Evolutionary conservation across 2,329 filamentous ascomycete species (phyloP).

Genomic region (Phyllachora maydis): DNA sequence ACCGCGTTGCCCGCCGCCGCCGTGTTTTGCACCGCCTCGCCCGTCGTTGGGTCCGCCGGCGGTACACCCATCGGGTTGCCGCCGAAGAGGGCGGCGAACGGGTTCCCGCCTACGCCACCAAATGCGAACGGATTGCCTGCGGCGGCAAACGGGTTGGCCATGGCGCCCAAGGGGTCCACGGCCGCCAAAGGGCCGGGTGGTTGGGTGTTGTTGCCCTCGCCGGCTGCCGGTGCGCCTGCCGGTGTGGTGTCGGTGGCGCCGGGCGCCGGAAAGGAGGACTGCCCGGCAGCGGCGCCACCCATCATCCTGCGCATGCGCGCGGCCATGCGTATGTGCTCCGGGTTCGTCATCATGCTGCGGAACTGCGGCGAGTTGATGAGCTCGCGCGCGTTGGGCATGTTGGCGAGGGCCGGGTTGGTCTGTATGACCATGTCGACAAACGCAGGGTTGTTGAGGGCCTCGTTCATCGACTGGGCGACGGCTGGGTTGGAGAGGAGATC

Average conservation of each 20-base stretch:
- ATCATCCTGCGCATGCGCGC: constrained; percentile 63
- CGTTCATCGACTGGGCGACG: constrained; percentile 73
- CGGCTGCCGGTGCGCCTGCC: constrained; percentile 16
- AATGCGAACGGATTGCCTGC: constrained; percentile 17
- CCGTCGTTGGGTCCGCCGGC: constrained; percentile 1
- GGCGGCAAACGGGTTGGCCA: constrained; percentile 44
- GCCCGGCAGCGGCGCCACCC: constrained; percentile 26
- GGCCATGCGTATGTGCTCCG: constrained; percentile 63
- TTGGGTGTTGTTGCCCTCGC: constrained; percentile 12
- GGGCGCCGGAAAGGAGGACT: constrained; percentile 61
- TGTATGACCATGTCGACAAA: constrained; percentile 92
- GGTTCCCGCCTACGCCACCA: too few relatives aligned
- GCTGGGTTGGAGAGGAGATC: constrained; percentile 78
- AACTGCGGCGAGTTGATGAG: constrained; percentile 80
- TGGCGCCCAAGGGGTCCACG: constrained; percentile 12
- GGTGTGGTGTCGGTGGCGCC: constrained; percentile 78
- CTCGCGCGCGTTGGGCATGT: constrained; percentile 56
- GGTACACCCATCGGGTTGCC: too few relatives aligned
- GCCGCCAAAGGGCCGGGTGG: constrained; percentile 15
- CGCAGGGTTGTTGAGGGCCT: constrained; percentile 85
- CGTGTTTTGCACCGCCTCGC: constrained; percentile 2
- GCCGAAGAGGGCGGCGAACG: constrained; percentile 2
- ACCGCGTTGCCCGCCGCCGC: constrained; percentile 1
- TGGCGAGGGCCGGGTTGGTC: constrained; percentile 64
- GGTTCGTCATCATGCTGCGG: constrained; percentile 82